Evolutionary conservation across 352 stramenopile species (phyloP).

Genomic region (Aphanomyces euteiches): DNA sequence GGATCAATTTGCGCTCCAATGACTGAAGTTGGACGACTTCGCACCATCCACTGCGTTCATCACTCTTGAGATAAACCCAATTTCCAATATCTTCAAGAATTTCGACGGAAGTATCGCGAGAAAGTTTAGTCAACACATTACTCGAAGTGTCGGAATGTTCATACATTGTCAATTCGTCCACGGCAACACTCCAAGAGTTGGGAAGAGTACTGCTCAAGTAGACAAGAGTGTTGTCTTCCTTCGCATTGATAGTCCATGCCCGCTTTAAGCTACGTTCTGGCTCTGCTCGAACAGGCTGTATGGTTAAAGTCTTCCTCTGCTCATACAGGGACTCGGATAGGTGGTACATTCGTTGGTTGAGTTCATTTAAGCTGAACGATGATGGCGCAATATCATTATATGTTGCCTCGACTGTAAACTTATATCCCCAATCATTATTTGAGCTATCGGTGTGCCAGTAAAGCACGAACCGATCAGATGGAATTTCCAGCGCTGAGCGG

Average conservation of each 20-base stretch:
- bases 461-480: constrained; percentile 69
- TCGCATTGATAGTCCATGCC: background rate
- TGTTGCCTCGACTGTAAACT: constrained; percentile 66
- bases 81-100: constrained; percentile 5
- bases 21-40: background rate
- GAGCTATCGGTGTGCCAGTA: constrained; percentile 80
- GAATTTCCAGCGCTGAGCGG: constrained; percentile 63
- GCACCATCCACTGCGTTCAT: background rate
- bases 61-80: background rate
- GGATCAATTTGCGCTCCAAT: background rate
- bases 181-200: background rate
- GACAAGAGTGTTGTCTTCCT: background rate
- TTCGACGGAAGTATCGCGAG: background rate
- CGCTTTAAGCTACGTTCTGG: background rate
- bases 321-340: constrained; percentile 71
- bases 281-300: background rate
- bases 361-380: constrained; percentile 48
- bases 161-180: background rate
- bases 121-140: background rate
- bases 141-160: background rate
- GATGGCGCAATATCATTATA: constrained; percentile 49
- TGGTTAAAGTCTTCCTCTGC: constrained; percentile 14
- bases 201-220: background rate
- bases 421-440: constrained; percentile 88
- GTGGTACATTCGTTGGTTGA: constrained; percentile 56